phyloP scores from a whole-genome alignment of 225 moss, liverwort and hornwort genomes.

The Physcomitrium patens region DNA sequence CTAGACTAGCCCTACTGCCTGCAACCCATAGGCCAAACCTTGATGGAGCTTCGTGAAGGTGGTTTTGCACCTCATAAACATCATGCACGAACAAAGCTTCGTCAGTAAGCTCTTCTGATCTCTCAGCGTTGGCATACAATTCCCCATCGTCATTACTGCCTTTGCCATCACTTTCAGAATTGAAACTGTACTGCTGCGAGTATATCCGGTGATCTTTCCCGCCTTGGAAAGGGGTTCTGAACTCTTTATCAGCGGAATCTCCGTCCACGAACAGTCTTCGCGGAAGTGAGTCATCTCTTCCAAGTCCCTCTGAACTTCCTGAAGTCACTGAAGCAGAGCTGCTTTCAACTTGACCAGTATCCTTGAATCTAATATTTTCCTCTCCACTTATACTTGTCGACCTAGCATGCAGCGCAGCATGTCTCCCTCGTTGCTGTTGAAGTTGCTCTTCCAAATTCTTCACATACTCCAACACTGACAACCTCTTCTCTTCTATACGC shows the following conservation, averaged over 20 bases:
- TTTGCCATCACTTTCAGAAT: background rate
- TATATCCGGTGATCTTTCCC: background rate
- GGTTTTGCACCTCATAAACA: conserved; percentile 60
- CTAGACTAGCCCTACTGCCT: conserved; percentile 11
- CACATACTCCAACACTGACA: conserved; percentile 80
- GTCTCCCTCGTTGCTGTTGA: conserved; percentile 49
- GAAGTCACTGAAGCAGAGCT: conserved; percentile 5
- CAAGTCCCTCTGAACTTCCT: background rate
- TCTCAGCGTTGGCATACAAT: conserved; percentile 11
- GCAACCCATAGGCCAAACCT: conserved; percentile 18
- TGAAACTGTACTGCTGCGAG: background rate
- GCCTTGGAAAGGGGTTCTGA: background rate
- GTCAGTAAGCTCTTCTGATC: conserved; percentile 18
- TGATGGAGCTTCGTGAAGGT: conserved; percentile 20
- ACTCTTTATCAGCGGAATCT: background rate
- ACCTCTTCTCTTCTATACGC: conserved; percentile 63
- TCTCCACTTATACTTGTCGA: conserved; percentile 31
- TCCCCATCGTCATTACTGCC: conserved; percentile 4
- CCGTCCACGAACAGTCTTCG: conserved; percentile 28
- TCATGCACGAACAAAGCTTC: conserved; percentile 52
- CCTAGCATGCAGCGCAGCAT: conserved; percentile 36
- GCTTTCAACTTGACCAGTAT: conserved; percentile 18
- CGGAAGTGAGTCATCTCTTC: conserved; percentile 35
- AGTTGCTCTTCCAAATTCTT: conserved; percentile 82
- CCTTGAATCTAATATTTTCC: conserved; percentile 24